Evolutionary conservation across 352 stramenopile genomes (phyloP).

Genomic region (Saprolegnia parasitica): DNA sequence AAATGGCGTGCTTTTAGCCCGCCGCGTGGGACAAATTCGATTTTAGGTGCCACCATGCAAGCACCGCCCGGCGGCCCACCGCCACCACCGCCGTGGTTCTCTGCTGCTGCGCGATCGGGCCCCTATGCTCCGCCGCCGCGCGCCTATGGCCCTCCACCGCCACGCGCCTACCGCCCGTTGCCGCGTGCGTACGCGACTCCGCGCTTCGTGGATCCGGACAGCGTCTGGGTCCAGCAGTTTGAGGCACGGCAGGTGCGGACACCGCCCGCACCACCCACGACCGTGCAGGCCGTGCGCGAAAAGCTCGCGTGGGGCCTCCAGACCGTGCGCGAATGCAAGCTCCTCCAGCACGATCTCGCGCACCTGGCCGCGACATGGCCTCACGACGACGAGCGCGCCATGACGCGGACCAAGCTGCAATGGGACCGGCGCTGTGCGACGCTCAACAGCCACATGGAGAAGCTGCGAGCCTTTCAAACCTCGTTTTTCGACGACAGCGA

Average conservation of each 20-base stretch:
- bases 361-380: neutral
- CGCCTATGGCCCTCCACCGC: neutral
- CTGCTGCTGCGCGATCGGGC: neutral
- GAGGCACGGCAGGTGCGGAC: neutral
- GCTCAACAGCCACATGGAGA: neutral
- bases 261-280: neutral
- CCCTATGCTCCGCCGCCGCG: neutral
- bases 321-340: conserved; percentile 1
- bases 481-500: neutral
- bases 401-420: neutral
- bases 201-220: neutral
- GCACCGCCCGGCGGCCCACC: neutral
- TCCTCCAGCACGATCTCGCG: neutral
- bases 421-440: neutral
- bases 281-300: neutral
- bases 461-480: neutral
- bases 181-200: neutral
- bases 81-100: conserved; percentile 7
- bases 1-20: neutral
- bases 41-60: neutral
- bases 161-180: neutral
- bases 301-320: neutral
- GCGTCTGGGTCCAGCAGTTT: neutral
- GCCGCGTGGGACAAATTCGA: neutral
- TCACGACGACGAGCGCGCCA: neutral